Percentiles rank a stretch among this genome's conserved stretches.
phyloP scores from a whole-genome alignment of 192 early-diverging fungal genomes.

The Umbelopsis sp. region DNA sequence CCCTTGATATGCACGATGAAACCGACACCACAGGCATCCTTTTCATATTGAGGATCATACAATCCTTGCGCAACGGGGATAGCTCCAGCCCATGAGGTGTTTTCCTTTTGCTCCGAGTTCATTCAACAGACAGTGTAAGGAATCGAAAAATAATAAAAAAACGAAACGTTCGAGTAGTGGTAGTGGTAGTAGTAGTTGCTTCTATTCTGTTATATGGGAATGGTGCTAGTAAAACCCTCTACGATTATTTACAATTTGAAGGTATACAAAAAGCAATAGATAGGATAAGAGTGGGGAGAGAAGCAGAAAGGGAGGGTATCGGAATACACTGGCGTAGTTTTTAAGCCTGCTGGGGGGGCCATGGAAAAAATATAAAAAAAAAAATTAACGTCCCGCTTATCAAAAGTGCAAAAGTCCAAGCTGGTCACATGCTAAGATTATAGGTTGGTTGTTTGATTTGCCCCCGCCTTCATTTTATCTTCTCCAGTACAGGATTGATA shows the following conservation, averaged over 20 bases:
- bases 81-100: constrained; percentile 78
- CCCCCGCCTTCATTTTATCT: background rate
- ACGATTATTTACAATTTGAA: constrained; percentile 21
- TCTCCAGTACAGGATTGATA: background rate
- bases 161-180: background rate
- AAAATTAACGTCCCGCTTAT: constrained; percentile 7
- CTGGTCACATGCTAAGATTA: constrained; percentile 5
- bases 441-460: background rate
- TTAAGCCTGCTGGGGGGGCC: background rate
- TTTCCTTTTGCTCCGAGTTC: constrained; percentile 26
- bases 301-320: background rate
- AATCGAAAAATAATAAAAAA: background rate
- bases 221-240: no score
- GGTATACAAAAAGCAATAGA: constrained; percentile 1
- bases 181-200: background rate
- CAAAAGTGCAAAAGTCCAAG: background rate
- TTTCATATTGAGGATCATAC: constrained; percentile 87
- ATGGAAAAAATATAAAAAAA: no score
- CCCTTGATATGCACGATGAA: constrained; percentile 97
- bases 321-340: background rate
- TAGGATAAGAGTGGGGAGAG: constrained; percentile 10
- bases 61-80: constrained; percentile 85
- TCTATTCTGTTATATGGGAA: background rate
- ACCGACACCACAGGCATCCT: constrained; percentile 97
- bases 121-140: background rate